Evolutionary conservation across 2,329 filamentous ascomycete genomes (phyloP), one percentile per base, ranked within the genome.

Genomic region (Ophiostoma piceae): DNA sequence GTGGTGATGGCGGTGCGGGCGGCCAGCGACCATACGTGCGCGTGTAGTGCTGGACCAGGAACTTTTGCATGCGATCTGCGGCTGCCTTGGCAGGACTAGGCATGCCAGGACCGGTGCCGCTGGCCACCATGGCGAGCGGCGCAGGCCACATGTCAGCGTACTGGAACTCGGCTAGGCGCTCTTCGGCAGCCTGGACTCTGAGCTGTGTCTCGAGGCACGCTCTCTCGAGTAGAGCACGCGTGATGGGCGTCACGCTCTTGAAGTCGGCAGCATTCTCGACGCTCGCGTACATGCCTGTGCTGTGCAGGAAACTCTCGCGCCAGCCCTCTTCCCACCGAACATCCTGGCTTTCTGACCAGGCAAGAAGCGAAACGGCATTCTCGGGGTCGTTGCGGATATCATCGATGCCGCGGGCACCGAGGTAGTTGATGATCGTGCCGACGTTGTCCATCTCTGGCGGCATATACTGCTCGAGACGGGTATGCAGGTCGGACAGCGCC

Each of bases 251-350:
- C 32, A 90, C 78, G 66, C 81, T 78, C 70, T 82, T 83, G 76
- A 85, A 91, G 74, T 90, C 88, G 12, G 83, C 78, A 29, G 81
- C 82, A 3, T 74, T 73, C 72, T 87, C 84, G n/a, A 88, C 77
- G 32, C 78, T 80, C 64, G 76, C 81, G 75, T 84, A 88, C 84
- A 90, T 87, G 35, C 90, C 90, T 2, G 84, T 85, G 73, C 86
- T 86, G 75, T 92, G 89, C 7, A 87, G 80, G 74, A 90, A 92
- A 35, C 84, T 84, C 76, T 91, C 89, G 19, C 85, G 82, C 83
- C 88, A 92, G 1, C 88, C 88, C 72, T 88, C 85, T 64, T 87
- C 83, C 87, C 88, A 90, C 5, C 82, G 82, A 9, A 91, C 84
- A 22, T 81, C 83, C 1, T 83, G 80, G n/a, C 81, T 81, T 74